phyloP scores from a whole-genome alignment of 2,329 filamentous ascomycete genomes.

The Berkeleyomyces basicola region DNA sequence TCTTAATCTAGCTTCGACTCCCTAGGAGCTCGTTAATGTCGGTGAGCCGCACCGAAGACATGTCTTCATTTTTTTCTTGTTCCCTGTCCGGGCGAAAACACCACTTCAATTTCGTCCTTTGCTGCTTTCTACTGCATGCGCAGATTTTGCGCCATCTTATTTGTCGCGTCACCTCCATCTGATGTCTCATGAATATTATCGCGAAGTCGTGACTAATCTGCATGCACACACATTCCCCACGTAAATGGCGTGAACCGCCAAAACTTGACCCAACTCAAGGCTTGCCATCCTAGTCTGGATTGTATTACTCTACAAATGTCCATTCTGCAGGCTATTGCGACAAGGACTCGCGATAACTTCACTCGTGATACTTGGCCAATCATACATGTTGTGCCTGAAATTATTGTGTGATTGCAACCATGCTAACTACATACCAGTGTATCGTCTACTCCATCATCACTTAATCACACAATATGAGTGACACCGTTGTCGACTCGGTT shows the following conservation, averaged over 20 bases:
- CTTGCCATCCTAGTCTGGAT: too few relatives aligned
- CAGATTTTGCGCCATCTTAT: neutral
- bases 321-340: neutral
- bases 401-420: neutral
- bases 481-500: constrained; percentile 5
- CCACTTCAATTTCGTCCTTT: too few relatives aligned
- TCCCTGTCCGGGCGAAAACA: neutral
- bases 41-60: neutral
- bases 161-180: neutral
- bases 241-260: neutral
- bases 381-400: too few relatives aligned
- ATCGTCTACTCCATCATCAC: neutral
- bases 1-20: neutral
- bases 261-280: too few relatives aligned
- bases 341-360: neutral
- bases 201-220: neutral
- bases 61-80: neutral
- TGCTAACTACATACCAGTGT: neutral
- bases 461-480: constrained; percentile 7
- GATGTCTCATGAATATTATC: neutral
- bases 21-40: constrained; percentile 15
- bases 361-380: neutral
- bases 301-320: too few relatives aligned
- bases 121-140: neutral
- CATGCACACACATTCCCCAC: neutral